Evolutionary conservation across 768 basidiomycete genomes (phyloP), one percentile per base, ranked within the genome.

Genomic region (Collybia sp.): DNA sequence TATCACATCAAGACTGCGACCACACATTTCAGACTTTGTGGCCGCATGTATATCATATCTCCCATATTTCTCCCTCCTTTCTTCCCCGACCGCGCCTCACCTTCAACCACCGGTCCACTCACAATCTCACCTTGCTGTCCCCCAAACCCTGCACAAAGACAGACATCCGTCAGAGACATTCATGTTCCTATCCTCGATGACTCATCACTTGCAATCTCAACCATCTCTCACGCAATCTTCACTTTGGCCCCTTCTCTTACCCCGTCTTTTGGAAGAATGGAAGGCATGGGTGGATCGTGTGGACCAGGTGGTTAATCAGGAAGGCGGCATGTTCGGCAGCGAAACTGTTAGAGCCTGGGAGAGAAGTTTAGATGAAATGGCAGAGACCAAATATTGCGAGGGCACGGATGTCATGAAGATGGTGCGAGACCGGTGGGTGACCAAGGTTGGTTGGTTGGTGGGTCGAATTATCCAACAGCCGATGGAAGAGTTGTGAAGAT

Each of bases 11-110:
- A 77, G 90, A 45, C 69, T 93, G 13, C 78, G 83, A 40, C 83
- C 85, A 12, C 82, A 85, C 62, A 80, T 91, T 42, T 67, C 73
- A 43, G 89, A 91, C 43, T 93, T 88, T 53, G 81, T 84, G 25
- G 76, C 89, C 2, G 78, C 83, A 25, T 87, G 79, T 61, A 75
- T 82, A 61, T 85, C 90, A 5, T 93, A 92, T 60, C 78, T 92
- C 40, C 88, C 87, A 2, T 92, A 93, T 59, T 93, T 93, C 59
- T 85, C 88, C 16, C 83, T 77, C 53, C 62, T 77, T 43, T 58
- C 73, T 12, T 44, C 56, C 35, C 46, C 65, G 19, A 49, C 56
- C 50, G 43, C 52, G 36, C 54, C 43, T 46, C 53, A 55, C 52
- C 57, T 56, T 44, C 54, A 46, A 50, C 52, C 48, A 32, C 40